Conservation (phyloP, 2,329 filamentous ascomycete genomes). For the Lachnellula arida region DNA sequence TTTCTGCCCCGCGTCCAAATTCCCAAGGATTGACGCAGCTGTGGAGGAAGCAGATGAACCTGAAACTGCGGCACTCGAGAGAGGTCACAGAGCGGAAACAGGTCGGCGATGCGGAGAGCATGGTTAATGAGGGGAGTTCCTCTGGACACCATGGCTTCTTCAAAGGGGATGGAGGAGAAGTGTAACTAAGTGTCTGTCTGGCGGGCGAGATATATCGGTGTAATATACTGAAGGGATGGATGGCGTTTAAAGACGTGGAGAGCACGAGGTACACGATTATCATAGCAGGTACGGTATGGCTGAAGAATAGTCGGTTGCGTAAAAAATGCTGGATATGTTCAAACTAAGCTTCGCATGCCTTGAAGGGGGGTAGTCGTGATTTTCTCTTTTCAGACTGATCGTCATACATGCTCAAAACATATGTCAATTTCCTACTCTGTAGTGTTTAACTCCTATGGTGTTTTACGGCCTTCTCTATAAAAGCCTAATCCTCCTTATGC, state of each 20-base stretch:
- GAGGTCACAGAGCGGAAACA: constrained; percentile 86
- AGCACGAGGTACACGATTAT: neutral
- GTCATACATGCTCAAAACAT: neutral
- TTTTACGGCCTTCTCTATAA: neutral
- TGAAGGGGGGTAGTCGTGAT: too few species aligned
- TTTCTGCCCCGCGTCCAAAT: constrained; percentile 30
- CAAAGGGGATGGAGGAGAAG: constrained; percentile 30
- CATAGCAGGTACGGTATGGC: neutral
- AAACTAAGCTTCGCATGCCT: neutral
- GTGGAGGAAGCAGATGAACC: constrained; percentile 51
- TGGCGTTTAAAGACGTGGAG: neutral
- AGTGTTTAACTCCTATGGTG: neutral
- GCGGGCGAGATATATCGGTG: neutral
- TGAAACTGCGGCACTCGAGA: constrained; percentile 58
- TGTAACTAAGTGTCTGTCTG: constrained; percentile 17
- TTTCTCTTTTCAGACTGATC: neutral
- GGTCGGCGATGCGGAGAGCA: constrained; percentile 79
- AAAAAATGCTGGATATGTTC: neutral
- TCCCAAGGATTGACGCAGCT: constrained; percentile 61
- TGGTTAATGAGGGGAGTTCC: constrained; percentile 52
- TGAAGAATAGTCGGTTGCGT: neutral
- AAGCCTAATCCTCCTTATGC: neutral
- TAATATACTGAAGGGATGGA: neutral
- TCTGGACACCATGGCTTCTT: constrained; percentile 31
- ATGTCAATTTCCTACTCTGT: neutral